Evolutionary conservation across 306 rosid genomes (phyloP), one percentile per base, ranked within the genome.

Genomic region (Trifolium dubium): DNA sequence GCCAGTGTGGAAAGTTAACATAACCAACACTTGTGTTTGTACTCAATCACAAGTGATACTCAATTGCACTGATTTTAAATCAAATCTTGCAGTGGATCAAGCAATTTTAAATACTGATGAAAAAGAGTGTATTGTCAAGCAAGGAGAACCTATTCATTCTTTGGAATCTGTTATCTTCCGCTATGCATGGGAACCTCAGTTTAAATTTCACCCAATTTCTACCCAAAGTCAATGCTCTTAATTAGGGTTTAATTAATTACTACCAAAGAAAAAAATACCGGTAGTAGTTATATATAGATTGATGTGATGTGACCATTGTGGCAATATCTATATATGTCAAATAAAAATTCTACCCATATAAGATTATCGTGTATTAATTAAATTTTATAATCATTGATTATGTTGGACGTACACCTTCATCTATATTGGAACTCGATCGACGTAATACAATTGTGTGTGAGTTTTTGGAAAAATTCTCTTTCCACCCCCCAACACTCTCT

Each of bases 171-270:
- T 79, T 4, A 6, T 9, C 0, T 73, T 79, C n/a, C 2, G 2
- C 0, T 73, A 73, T 37, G 79, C 79, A 0, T 79, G 79, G 83
- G 18, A 59, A n/a, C 63, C 64, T 12, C 3, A 4, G 23, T 73
- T 66, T 49, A 4, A 19, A 15, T 73, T 79, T 46, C 37, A 47
- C 23, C 64, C 50, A 1, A 58, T 79, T 47, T 73, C 75, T 39
- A 35, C 79, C 2, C 0, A 47, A 8, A 67, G 5, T 67, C 13
- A 5, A 30, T 67, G 72, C 15, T 67, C 72, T 44, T 67, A 7
- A 9, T 51, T 51, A 7, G 59, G 29, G 8, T 51, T 51, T 51
- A 17, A 2, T 43, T 23, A 19, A 10, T 50, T 23, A 23, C 23
- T 23, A 23, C 23, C 23, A 23, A 23, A 23, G 1, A 23, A 23